These are phyloP conservation scores for Davidsoniella eucalypti DNA, from an alignment of 2,329 filamentous ascomycete genomes.

Conservation along the genomic window DNA sequence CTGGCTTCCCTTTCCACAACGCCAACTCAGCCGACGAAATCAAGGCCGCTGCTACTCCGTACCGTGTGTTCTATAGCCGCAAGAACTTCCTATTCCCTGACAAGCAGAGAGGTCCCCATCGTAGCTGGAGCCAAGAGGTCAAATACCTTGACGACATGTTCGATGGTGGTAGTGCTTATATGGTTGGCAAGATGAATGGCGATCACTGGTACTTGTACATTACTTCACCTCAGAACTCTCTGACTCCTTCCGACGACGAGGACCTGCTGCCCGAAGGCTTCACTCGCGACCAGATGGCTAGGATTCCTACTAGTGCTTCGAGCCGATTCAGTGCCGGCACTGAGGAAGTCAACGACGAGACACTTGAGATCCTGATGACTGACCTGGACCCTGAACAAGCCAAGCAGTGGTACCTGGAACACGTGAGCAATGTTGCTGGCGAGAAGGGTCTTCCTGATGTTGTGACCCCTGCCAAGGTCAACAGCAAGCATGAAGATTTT, in stretches of 20 bases:
- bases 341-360: slow-evolving; percentile 53
- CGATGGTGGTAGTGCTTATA: slow-evolving; percentile 84
- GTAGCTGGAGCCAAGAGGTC: slow-evolving; percentile 95
- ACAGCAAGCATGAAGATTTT: slow-evolving; percentile 35
- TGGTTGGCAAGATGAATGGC: slow-evolving; percentile 99
- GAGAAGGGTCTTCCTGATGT: slow-evolving; percentile 52
- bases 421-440: slow-evolving; percentile 80
- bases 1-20: slow-evolving; percentile 74
- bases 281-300: slow-evolving; percentile 28
- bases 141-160: slow-evolving; percentile 85
- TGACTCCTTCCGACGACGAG: slow-evolving; percentile 54
- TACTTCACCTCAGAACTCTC: slow-evolving; percentile 62
- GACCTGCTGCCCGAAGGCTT: slow-evolving; percentile 18
- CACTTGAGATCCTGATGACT: slow-evolving; percentile 57
- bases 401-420: slow-evolving; percentile 51
- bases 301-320: slow-evolving; percentile 33
- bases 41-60: slow-evolving; percentile 65
- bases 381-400: slow-evolving; percentile 52
- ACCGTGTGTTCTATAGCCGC: slow-evolving; percentile 94
- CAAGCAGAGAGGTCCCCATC: slow-evolving; percentile 82
- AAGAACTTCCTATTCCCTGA: slow-evolving; percentile 98
- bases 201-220: slow-evolving; percentile 99
- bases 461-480: slow-evolving; percentile 7
- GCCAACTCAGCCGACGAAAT: slow-evolving; percentile 49
- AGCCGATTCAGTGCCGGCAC: slow-evolving; percentile 23